Evolutionary conservation across 2,329 filamentous ascomycete genomes (phyloP).

Genomic region (Penicillium verrucosum): DNA sequence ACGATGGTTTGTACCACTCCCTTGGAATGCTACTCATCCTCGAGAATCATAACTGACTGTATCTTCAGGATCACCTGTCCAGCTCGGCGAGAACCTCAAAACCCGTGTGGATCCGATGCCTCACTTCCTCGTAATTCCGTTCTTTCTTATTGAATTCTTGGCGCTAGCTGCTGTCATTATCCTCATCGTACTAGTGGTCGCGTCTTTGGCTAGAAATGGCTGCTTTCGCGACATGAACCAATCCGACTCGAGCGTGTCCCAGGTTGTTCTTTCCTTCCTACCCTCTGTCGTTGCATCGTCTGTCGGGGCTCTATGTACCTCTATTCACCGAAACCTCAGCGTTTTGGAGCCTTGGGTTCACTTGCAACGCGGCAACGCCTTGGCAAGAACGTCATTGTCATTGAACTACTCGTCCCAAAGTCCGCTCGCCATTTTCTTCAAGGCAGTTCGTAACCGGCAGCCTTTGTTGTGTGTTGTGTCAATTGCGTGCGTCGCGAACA

Average conservation of each 20-base stretch:
- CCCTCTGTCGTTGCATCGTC: constrained; percentile 34
- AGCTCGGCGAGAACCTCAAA: constrained; percentile 24
- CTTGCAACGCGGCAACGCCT: constrained; percentile 31
- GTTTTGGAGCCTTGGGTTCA: constrained; percentile 38
- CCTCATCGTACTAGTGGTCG: constrained; percentile 29
- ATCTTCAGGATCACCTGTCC: constrained; percentile 22
- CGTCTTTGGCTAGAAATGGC: constrained; percentile 29
- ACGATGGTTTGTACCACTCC: constrained; percentile 23
- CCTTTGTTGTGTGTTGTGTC: constrained; percentile 29
- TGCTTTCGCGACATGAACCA: constrained; percentile 32
- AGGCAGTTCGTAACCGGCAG: constrained; percentile 29
- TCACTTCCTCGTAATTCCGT: constrained; percentile 34
- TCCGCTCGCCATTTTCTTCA: constrained; percentile 30
- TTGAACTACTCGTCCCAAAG: constrained; percentile 36
- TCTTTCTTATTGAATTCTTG: constrained; percentile 36
- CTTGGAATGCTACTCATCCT: neutral
- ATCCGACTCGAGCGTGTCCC: constrained; percentile 32
- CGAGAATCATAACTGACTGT: constrained; percentile 1
- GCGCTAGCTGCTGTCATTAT: constrained; percentile 31
- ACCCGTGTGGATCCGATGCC: constrained; percentile 31
- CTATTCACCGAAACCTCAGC: constrained; percentile 35
- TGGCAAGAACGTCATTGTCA: constrained; percentile 26
- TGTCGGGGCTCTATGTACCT: constrained; percentile 32
- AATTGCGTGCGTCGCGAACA: constrained; percentile 31
- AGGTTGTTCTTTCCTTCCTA: constrained; percentile 31